phyloP scores from a whole-genome alignment of 208 protist genomes.

The Trypanosoma melophagium region DNA sequence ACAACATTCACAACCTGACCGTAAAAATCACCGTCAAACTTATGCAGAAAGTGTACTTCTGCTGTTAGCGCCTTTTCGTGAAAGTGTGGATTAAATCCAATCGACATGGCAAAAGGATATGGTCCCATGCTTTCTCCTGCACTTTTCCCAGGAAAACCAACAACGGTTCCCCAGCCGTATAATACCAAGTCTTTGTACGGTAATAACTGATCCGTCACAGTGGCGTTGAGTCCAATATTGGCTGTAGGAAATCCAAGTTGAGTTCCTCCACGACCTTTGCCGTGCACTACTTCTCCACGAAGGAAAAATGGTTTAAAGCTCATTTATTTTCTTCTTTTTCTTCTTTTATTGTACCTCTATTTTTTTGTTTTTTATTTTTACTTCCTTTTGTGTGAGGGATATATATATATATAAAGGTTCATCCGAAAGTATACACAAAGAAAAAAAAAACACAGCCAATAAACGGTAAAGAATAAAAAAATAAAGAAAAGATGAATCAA shows the following conservation, averaged over 20 bases:
- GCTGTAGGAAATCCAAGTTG: conserved; percentile 90
- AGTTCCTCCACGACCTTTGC: conserved; percentile 81
- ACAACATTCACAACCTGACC: conserved; percentile 68
- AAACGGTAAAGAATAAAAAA: not conserved
- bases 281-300: conserved; percentile 80
- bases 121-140: conserved; percentile 31
- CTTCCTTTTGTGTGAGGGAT: not conserved
- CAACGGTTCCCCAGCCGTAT: conserved; percentile 82
- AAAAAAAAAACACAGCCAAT: not conserved
- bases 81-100: conserved; percentile 91
- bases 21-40: conserved; percentile 89
- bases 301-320: conserved; percentile 49
- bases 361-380: not conserved
- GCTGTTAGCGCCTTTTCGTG: conserved; percentile 65
- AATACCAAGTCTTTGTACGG: conserved; percentile 69
- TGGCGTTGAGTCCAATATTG: conserved; percentile 63
- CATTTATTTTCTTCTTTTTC: not conserved
- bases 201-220: conserved; percentile 41
- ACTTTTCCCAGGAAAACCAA: not conserved
- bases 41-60: conserved; percentile 88
- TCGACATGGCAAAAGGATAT: conserved; percentile 82
- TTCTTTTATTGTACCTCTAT: not conserved
- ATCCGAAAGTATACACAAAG: too few species aligned
- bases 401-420: conserved; percentile 18
- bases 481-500: conserved; percentile 1